Percentiles rank a stretch among this genome's conserved stretches.
Evolutionary conservation across 495 filamentous ascomycete genomes (phyloP).

Genomic region (Neurospora tetraspora): DNA sequence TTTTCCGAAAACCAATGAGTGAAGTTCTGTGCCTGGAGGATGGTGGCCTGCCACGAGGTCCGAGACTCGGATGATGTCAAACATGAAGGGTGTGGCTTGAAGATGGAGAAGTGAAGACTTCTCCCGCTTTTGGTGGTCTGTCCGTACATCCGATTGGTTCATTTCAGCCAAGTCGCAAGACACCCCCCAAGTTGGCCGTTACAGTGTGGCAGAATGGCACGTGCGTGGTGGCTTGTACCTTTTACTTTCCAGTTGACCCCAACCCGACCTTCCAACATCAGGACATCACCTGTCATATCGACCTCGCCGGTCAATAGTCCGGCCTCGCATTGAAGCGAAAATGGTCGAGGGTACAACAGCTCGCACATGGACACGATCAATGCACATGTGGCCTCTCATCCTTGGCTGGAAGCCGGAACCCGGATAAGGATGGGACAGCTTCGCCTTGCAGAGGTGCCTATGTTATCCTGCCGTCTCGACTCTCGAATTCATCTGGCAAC

Average conservation of each 20-base stretch:
- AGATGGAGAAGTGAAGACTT: neutral
- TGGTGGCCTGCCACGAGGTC: neutral
- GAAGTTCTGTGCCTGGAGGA: neutral
- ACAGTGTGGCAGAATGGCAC: neutral
- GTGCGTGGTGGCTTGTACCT: neutral
- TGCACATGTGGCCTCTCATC: neutral
- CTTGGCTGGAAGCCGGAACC: neutral
- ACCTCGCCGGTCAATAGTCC: too few relatives aligned
- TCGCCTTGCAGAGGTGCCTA: conserved; percentile 16
- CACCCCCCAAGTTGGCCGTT: neutral
- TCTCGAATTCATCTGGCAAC: conserved; percentile 19
- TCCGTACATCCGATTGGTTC: neutral
- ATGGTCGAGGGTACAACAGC: too few relatives aligned
- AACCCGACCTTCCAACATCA: too few relatives aligned
- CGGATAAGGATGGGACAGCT: neutral
- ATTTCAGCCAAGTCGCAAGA: neutral
- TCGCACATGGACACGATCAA: neutral
- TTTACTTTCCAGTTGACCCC: neutral
- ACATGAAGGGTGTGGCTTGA: neutral
- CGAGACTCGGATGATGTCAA: neutral
- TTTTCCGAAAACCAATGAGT: neutral
- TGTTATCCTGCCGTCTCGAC: conserved; percentile 19
- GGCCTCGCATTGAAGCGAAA: too few relatives aligned
- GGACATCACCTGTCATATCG: too few relatives aligned
- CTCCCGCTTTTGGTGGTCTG: neutral